These are phyloP conservation scores for Apophysomyces sp. DNA, from an alignment of 371 early-diverging fungal species.

Conservation along the genomic window DNA sequence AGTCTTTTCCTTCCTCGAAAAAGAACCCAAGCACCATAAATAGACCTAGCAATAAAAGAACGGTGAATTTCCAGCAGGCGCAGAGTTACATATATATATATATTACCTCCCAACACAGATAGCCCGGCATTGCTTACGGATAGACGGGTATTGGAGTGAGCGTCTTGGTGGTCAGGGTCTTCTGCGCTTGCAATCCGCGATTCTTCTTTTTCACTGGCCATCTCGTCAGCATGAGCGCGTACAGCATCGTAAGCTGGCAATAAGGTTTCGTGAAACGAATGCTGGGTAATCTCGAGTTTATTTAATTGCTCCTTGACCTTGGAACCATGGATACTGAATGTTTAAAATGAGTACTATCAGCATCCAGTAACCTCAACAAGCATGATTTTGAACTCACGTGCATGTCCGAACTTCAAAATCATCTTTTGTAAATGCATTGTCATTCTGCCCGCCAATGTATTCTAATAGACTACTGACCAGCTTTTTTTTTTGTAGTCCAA, in stretches of 20 bases:
- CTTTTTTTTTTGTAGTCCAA: too few relatives aligned
- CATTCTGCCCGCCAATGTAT: conserved; percentile 13
- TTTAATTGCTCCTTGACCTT: conserved; percentile 27
- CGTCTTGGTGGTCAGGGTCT: background rate
- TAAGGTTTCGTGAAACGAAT: conserved; percentile 10
- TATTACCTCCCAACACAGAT: background rate
- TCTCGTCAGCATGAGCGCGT: conserved; percentile 20
- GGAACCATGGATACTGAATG: conserved; percentile 13
- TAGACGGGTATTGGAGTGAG: background rate
- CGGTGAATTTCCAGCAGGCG: too few relatives aligned
- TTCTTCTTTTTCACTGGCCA: background rate
- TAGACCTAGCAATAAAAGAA: conserved; percentile 21
- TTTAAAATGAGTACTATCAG: too few relatives aligned
- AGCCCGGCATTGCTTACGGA: conserved; percentile 3
- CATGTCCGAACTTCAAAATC: conserved; percentile 41
- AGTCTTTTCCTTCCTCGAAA: conserved; percentile 19
- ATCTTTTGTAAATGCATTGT: conserved; percentile 21
- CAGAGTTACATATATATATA: too few relatives aligned
- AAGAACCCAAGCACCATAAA: conserved; percentile 39
- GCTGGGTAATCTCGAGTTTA: conserved; percentile 16
- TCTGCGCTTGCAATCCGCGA: background rate
- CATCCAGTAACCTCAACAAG: too few relatives aligned
- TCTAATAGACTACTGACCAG: conserved; percentile 17
- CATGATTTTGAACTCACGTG: too few relatives aligned
- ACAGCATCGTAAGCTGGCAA: conserved; percentile 26